Evolutionary conservation across 2,329 filamentous ascomycete genomes (phyloP).

Genomic region (Ploettnerulaceae sp.): DNA sequence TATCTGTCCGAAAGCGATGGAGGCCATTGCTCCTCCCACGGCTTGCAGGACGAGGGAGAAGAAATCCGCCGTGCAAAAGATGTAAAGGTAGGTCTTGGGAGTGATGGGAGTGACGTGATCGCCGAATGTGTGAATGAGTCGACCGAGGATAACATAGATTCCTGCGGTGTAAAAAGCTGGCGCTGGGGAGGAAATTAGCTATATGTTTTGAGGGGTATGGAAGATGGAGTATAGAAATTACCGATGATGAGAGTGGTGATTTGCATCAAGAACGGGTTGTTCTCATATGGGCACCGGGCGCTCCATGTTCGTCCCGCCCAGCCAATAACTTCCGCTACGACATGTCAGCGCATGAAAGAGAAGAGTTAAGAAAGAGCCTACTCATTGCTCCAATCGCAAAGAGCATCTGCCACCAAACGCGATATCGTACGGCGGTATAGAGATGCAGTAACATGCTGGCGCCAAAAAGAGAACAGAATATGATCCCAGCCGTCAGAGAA

Average conservation of each 20-base stretch:
- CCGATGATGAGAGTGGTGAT: slow-evolving; percentile 42
- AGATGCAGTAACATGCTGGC: slow-evolving; percentile 39
- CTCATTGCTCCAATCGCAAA: slow-evolving; percentile 41
- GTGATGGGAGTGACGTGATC: slow-evolving; percentile 45
- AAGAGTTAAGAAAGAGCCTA: slow-evolving; percentile 26
- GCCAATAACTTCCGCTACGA: slow-evolving; percentile 34
- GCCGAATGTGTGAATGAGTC: slow-evolving; percentile 47
- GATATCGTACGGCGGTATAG: slow-evolving; percentile 39
- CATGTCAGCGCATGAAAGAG: slow-evolving; percentile 25
- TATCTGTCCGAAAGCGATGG: slow-evolving; percentile 9
- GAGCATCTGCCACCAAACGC: slow-evolving; percentile 45
- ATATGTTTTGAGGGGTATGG: not conserved
- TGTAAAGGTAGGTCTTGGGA: slow-evolving; percentile 48
- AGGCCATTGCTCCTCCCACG: slow-evolving; percentile 49
- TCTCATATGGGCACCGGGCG: slow-evolving; percentile 30
- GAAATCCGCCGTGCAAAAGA: slow-evolving; percentile 56
- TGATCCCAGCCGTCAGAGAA: slow-evolving; percentile 34
- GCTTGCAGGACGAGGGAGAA: slow-evolving; percentile 54
- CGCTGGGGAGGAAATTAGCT: slow-evolving; percentile 14
- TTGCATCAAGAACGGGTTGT: slow-evolving; percentile 36
- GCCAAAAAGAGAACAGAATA: slow-evolving; percentile 44
- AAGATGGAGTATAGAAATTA: slow-evolving; percentile 35
- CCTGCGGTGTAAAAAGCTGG: slow-evolving; percentile 51
- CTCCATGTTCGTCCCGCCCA: slow-evolving; percentile 33
- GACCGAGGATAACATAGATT: slow-evolving; percentile 59